These are phyloP conservation scores for Heracleum sosnowskyi DNA, from an alignment of 129 eudicot species.

Conservation along the genomic window DNA sequence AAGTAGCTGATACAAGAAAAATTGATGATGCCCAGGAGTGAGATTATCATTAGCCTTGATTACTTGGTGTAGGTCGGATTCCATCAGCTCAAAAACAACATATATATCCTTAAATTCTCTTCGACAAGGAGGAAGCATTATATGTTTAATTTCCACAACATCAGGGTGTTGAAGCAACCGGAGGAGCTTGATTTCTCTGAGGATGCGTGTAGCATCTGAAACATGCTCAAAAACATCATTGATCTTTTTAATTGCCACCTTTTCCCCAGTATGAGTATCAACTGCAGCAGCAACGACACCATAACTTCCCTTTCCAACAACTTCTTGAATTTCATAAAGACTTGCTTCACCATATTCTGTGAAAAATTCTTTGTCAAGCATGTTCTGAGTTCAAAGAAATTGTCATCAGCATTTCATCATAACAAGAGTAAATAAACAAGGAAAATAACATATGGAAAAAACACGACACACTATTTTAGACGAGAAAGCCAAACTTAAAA, in stretches of 20 bases:
- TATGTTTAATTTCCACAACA: constrained; percentile 79
- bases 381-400: constrained; percentile 26
- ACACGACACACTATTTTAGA: background rate
- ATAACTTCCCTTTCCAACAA: constrained; percentile 87
- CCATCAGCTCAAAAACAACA: constrained; percentile 95
- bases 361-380: constrained; percentile 92
- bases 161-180: constrained; percentile 75
- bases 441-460: background rate
- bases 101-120: constrained; percentile 90
- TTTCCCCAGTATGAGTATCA: constrained; percentile 86
- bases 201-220: constrained; percentile 85
- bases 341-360: constrained; percentile 93
- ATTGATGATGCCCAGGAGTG: constrained; percentile 81
- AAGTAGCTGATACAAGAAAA: constrained; percentile 86
- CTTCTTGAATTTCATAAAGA: constrained; percentile 76
- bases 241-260: constrained; percentile 79
- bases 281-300: constrained; percentile 93
- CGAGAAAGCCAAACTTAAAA: background rate
- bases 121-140: constrained; percentile 89
- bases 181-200: constrained; percentile 81
- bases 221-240: constrained; percentile 83
- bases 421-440: background rate
- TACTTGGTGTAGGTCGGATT: constrained; percentile 85
- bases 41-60: constrained; percentile 82
- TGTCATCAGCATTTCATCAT: constrained; percentile 1